Conservation (phyloP, 768 basidiomycete species). For the Butyriboletus loyo region DNA sequence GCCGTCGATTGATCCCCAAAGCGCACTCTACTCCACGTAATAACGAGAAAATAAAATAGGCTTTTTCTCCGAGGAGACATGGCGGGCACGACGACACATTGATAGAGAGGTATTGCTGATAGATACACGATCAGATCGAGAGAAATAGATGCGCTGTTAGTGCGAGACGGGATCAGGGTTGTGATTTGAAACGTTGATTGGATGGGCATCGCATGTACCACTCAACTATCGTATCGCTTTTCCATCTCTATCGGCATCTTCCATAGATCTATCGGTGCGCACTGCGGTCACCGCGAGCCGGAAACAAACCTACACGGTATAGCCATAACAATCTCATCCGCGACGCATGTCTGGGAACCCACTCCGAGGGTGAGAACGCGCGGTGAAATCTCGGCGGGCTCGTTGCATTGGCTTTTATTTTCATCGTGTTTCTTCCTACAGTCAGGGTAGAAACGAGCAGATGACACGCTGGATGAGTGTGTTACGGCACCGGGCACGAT, state of each 20-base stretch:
- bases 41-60: background rate
- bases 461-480: background rate
- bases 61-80: conserved; percentile 17
- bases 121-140: background rate
- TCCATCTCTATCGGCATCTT: background rate
- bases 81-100: background rate
- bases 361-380: background rate
- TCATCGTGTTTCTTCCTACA: background rate
- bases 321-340: no score
- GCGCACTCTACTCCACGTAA: background rate
- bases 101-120: background rate
- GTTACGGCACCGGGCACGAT: background rate
- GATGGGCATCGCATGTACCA: background rate
- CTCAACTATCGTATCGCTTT: background rate
- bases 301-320: no score
- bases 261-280: background rate
- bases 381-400: background rate
- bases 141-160: background rate
- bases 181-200: background rate
- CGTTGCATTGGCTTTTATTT: no score
- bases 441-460: background rate
- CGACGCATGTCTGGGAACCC: conserved; percentile 5
- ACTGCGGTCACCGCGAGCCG: background rate
- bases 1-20: conserved; percentile 51
- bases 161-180: background rate